Conservation (phyloP, 768 basidiomycete species). For the Leucosporidium creatinivorum region DNA sequence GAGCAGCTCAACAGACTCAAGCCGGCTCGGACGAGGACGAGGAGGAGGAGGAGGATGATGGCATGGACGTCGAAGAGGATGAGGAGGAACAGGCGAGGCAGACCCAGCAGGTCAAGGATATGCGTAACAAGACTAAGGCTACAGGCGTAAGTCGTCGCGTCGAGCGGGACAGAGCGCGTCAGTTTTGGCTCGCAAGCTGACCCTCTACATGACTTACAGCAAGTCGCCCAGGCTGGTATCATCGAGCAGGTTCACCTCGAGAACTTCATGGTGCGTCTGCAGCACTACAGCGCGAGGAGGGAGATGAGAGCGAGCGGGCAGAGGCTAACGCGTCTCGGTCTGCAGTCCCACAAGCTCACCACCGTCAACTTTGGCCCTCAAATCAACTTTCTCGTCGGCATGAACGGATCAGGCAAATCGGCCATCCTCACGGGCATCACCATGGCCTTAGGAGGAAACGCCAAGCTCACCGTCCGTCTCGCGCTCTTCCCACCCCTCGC, state of each 20-base stretch:
- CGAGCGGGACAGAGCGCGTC: background rate
- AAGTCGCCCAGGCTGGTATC: slow-evolving; percentile 75
- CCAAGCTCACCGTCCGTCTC: slow-evolving; percentile 81
- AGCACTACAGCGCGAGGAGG: background rate
- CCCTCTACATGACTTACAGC: slow-evolving; percentile 45
- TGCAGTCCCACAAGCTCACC: slow-evolving; percentile 40
- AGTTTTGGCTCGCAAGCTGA: too few species aligned
- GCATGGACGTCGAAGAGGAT: slow-evolving; percentile 39
- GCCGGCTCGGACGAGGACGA: slow-evolving; percentile 14
- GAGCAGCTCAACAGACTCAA: background rate
- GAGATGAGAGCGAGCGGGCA: too few species aligned
- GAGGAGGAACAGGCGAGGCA: slow-evolving; percentile 39
- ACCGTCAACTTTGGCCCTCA: slow-evolving; percentile 81
- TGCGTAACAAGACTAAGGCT: background rate
- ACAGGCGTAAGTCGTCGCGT: background rate
- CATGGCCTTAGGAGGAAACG: slow-evolving; percentile 87
- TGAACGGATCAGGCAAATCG: slow-evolving; percentile 29
- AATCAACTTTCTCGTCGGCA: slow-evolving; percentile 94
- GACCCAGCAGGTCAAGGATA: background rate
- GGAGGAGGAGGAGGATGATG: slow-evolving; percentile 29
- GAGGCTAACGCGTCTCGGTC: background rate
- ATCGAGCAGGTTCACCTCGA: slow-evolving; percentile 64
- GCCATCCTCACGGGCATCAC: slow-evolving; percentile 70
- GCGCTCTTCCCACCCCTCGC: slow-evolving; percentile 64
- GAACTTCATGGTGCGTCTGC: slow-evolving; percentile 26